These are phyloP conservation scores for Wickerhamomyces tratensis DNA, from an alignment of 805 yeast genomes.

Conservation along the genomic window DNA sequence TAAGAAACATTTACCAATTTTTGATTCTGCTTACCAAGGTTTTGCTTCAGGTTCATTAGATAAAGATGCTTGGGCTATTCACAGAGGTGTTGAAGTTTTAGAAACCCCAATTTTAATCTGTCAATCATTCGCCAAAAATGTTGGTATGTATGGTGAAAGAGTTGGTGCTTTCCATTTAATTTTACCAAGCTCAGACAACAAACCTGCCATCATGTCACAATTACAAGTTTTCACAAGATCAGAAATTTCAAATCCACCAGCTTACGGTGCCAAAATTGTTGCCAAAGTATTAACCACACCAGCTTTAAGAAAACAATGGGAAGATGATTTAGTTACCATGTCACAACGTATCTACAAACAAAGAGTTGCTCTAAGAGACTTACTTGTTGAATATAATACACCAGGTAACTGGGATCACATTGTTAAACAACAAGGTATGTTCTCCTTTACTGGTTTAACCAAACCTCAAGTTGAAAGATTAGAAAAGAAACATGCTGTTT, in stretches of 20 bases:
- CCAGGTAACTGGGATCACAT: conserved; percentile 95
- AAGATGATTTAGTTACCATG: conserved; percentile 76
- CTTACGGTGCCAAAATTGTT: conserved; percentile 91
- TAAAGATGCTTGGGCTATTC: conserved; percentile 74
- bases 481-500: conserved; percentile 72
- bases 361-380: conserved; percentile 60
- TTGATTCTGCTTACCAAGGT: conserved; percentile 96
- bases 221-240: conserved; percentile 67
- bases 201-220: conserved; percentile 62
- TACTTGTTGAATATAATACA: conserved; percentile 53
- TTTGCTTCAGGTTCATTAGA: conserved; percentile 85
- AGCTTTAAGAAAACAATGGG: conserved; percentile 72
- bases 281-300: conserved; percentile 60
- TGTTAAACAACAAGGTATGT: conserved; percentile 90
- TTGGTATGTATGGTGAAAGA: conserved; percentile 97
- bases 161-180: conserved; percentile 86
- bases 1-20: conserved; percentile 66
- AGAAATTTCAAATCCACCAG: conserved; percentile 90
- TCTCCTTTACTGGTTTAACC: conserved; percentile 83
- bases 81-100: conserved; percentile 41
- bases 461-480: conserved; percentile 69
- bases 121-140: conserved; percentile 95
- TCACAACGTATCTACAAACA: conserved; percentile 70
- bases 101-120: conserved; percentile 63
- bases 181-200: conserved; percentile 33